Percentiles rank a stretch among this genome's conserved stretches.
Evolutionary conservation across 441 rosid species (phyloP).

Genomic region (Syzygium malaccense): DNA sequence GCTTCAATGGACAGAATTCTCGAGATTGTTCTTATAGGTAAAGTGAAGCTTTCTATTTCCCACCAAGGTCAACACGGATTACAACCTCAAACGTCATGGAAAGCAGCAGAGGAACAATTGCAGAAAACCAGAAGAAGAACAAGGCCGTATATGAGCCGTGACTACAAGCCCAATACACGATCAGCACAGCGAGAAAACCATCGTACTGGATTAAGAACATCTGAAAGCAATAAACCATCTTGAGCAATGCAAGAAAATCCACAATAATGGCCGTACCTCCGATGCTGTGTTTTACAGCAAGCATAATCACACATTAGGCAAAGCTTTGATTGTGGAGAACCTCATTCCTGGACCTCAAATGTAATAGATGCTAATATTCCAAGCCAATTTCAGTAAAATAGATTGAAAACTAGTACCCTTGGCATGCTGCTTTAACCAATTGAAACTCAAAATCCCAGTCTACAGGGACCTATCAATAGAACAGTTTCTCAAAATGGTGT

Average conservation of each 20-base stretch:
- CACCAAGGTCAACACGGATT: not conserved
- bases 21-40: not conserved
- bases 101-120: not conserved
- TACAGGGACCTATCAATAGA: not conserved
- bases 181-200: not conserved
- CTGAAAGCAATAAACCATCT: not conserved
- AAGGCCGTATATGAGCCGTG: not conserved
- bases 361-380: not conserved
- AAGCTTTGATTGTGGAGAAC: not conserved
- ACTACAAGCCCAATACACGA: not conserved
- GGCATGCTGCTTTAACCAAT: not conserved
- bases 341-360: not conserved
- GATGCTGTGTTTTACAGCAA: not conserved
- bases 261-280: not conserved
- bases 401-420: not conserved
- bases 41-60: not conserved
- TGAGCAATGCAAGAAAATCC: no score
- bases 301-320: not conserved
- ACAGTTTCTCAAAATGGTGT: not conserved
- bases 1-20: not conserved
- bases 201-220: not conserved
- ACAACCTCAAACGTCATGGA: not conserved
- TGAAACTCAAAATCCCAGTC: not conserved
- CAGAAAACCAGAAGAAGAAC: not conserved
- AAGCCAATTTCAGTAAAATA: not conserved